Evolutionary conservation across 768 basidiomycete species (phyloP).

Genomic region (Hypholoma fasciculare): DNA sequence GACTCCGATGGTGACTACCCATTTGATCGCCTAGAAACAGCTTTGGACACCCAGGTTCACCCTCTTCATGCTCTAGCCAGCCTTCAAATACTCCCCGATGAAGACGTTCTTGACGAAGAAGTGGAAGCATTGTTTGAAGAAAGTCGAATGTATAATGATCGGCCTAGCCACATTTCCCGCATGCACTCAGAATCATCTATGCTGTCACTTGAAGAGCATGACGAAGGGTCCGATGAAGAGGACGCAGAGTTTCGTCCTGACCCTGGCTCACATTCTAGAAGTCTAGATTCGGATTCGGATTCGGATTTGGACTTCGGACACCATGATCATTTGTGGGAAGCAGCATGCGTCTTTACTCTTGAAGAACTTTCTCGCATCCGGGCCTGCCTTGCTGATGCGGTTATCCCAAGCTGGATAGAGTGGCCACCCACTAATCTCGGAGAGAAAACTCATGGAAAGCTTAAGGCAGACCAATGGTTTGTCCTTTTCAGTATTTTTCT

Average conservation of each 20-base stretch:
- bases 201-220: too few relatives aligned
- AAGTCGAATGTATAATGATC: too few relatives aligned
- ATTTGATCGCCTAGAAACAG: too few relatives aligned
- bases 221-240: too few relatives aligned
- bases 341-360: constrained; percentile 6
- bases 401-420: constrained; percentile 18
- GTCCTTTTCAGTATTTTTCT: constrained; percentile 18
- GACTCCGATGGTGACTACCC: neutral
- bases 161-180: too few relatives aligned
- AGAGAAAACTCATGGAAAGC: constrained; percentile 20
- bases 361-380: constrained; percentile 4
- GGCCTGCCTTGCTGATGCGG: neutral
- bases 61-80: too few relatives aligned
- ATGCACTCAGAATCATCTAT: too few relatives aligned
- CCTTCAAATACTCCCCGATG: too few relatives aligned
- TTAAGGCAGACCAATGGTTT: constrained; percentile 24
- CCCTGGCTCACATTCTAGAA: neutral
- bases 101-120: too few relatives aligned
- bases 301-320: neutral
- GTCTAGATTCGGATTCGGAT: too few relatives aligned
- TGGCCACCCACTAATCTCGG: constrained; percentile 22
- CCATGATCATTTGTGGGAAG: neutral
- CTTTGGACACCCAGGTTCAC: neutral
- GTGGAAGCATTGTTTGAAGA: too few relatives aligned
- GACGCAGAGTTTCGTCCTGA: too few relatives aligned